phyloP scores from a whole-genome alignment of 495 filamentous ascomycete genomes.

The Letharia columbiana region DNA sequence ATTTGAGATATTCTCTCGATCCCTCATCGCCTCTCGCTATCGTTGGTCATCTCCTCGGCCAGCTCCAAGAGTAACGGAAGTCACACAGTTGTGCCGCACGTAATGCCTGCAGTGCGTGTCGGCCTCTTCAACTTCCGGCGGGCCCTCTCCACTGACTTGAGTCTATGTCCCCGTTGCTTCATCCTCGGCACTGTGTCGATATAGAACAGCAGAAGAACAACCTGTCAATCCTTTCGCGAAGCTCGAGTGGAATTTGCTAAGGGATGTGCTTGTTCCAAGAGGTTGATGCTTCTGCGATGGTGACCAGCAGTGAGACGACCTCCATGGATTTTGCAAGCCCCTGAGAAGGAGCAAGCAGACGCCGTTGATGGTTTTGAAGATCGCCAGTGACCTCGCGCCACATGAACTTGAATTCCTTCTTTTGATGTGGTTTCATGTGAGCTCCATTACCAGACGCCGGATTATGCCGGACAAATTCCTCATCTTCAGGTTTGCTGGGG shows the following conservation, averaged over 20 bases:
- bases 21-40: too few species aligned
- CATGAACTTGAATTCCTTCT: constrained; percentile 73
- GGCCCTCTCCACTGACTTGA: too few species aligned
- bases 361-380: constrained; percentile 52
- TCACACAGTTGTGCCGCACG: too few species aligned
- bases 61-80: background rate
- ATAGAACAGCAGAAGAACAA: too few species aligned
- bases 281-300: constrained; percentile 55
- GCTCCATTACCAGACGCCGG: constrained; percentile 39
- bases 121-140: too few species aligned
- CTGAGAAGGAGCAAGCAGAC: constrained; percentile 86
- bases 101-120: too few species aligned
- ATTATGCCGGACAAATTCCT: constrained; percentile 47
- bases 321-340: constrained; percentile 93
- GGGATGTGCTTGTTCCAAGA: constrained; percentile 49
- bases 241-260: constrained; percentile 54
- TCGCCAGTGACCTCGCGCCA: constrained; percentile 71
- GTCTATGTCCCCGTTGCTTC: too few species aligned
- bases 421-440: constrained; percentile 46
- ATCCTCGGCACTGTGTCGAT: too few species aligned
- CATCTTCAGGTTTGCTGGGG: constrained; percentile 51
- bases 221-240: constrained; percentile 40
- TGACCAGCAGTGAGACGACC: constrained; percentile 67
- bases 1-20: too few species aligned
- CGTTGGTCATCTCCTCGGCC: background rate